Percentiles rank a stretch among this genome's conserved stretches.
Conservation (phyloP, 2,329 filamentous ascomycete genomes). For the Calonectria pauciramosa region DNA sequence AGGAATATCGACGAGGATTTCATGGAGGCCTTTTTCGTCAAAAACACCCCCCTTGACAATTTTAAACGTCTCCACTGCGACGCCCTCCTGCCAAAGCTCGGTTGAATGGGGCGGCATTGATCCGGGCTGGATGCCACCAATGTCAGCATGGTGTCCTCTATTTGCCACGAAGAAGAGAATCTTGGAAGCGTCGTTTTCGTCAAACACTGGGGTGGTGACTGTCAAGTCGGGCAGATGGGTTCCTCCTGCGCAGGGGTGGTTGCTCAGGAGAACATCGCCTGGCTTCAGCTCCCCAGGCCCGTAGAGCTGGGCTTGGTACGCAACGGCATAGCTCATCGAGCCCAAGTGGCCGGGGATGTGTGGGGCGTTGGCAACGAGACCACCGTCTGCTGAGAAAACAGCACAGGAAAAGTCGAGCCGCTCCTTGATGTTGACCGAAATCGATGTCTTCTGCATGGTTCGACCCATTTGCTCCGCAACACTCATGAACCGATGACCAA, state of each 20-base stretch:
- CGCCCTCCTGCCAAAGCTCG: slow-evolving; percentile 72
- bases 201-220: slow-evolving; percentile 71
- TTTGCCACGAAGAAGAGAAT: slow-evolving; percentile 49
- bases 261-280: slow-evolving; percentile 39
- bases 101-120: slow-evolving; percentile 84
- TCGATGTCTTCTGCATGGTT: slow-evolving; percentile 81
- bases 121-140: slow-evolving; percentile 85
- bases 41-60: slow-evolving; percentile 83
- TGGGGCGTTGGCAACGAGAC: slow-evolving; percentile 38
- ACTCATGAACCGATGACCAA: slow-evolving; percentile 86
- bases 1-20: slow-evolving; percentile 81
- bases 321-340: slow-evolving; percentile 39
- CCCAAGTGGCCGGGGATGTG: slow-evolving; percentile 39
- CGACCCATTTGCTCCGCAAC: slow-evolving; percentile 89
- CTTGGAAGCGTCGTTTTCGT: slow-evolving; percentile 47
- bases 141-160: slow-evolving; percentile 53
- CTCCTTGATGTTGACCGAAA: slow-evolving; percentile 85
- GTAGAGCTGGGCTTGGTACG: slow-evolving; percentile 38
- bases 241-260: slow-evolving; percentile 49
- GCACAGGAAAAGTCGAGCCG: slow-evolving; percentile 86
- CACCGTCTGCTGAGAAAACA: slow-evolving; percentile 74
- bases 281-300: slow-evolving; percentile 37
- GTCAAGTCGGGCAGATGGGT: slow-evolving; percentile 57
- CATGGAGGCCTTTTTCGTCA: slow-evolving; percentile 80
- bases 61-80: slow-evolving; percentile 75